These are phyloP conservation scores for Candida maltosa DNA, from an alignment of 805 yeast species.

Conservation along the genomic window DNA sequence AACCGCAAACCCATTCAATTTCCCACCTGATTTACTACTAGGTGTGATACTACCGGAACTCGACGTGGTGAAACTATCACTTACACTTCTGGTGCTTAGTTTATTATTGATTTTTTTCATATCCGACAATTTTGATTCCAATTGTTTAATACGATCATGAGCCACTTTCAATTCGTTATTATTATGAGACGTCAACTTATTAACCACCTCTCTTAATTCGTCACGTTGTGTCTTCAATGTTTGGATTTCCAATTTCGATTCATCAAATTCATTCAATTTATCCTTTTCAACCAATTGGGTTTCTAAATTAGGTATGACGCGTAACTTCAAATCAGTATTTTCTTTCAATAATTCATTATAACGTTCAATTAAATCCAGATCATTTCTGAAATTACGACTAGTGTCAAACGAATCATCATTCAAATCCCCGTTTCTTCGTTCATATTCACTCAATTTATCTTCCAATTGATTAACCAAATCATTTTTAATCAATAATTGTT, in stretches of 20 bases:
- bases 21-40: slow-evolving; percentile 24
- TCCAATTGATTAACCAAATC: slow-evolving; percentile 45
- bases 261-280: not conserved
- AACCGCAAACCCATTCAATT: slow-evolving; percentile 36
- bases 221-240: slow-evolving; percentile 32
- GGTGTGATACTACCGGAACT: not conserved
- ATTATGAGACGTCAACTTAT: slow-evolving; percentile 34
- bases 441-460: slow-evolving; percentile 41
- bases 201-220: slow-evolving; percentile 38
- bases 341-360: slow-evolving; percentile 37
- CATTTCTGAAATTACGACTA: slow-evolving; percentile 16
- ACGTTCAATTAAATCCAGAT: slow-evolving; percentile 33
- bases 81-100: slow-evolving; percentile 23
- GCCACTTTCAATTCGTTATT: slow-evolving; percentile 32
- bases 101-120: slow-evolving; percentile 30
- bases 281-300: not conserved
- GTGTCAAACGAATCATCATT: too few relatives aligned
- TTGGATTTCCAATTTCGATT: slow-evolving; percentile 14
- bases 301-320: slow-evolving; percentile 45
- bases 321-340: slow-evolving; percentile 39
- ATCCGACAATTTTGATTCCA: slow-evolving; percentile 29
- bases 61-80: not conserved
- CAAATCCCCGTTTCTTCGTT: slow-evolving; percentile 7
- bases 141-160: slow-evolving; percentile 29
- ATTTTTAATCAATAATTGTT: slow-evolving; percentile 45